Evolutionary conservation across 495 filamentous ascomycete genomes (phyloP).

Genomic region (Hypoxylon fuscum): DNA sequence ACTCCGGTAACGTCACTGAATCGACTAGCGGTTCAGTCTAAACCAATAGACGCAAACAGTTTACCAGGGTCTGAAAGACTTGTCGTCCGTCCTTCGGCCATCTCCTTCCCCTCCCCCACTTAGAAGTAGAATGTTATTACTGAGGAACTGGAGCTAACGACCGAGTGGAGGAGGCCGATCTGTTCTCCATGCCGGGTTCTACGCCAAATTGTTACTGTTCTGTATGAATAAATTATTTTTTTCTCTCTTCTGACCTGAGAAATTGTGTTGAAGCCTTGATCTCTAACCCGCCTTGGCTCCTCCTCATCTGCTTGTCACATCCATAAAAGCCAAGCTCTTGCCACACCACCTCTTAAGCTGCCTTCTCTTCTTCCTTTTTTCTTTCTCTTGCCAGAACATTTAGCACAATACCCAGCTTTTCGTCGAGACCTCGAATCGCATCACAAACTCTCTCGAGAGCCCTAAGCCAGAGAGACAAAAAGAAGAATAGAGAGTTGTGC

Average conservation of each 20-base stretch:
- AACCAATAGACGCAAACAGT: slow-evolving; percentile 43
- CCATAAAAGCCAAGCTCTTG: slow-evolving; percentile 43
- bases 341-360: slow-evolving; percentile 40
- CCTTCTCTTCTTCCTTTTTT: slow-evolving; percentile 31
- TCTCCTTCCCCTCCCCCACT: slow-evolving; percentile 44
- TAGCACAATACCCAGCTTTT: slow-evolving; percentile 43
- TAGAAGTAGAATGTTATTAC: slow-evolving; percentile 33
- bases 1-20: slow-evolving; percentile 45
- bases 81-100: slow-evolving; percentile 47
- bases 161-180: slow-evolving; percentile 44
- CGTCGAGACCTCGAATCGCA: slow-evolving; percentile 27
- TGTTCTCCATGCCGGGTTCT: slow-evolving; percentile 26
- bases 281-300: slow-evolving; percentile 36
- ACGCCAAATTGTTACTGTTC: slow-evolving; percentile 31
- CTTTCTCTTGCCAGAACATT: slow-evolving; percentile 44
- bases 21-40: slow-evolving; percentile 40
- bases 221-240: slow-evolving; percentile 37
- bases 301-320: slow-evolving; percentile 26
- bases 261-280: slow-evolving; percentile 31
- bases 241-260: slow-evolving; percentile 27
- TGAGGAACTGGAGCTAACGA: slow-evolving; percentile 23
- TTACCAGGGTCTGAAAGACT: slow-evolving; percentile 36
- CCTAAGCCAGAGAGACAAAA: slow-evolving; percentile 10
- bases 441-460: slow-evolving; percentile 32
- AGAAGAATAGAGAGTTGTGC: slow-evolving; percentile 8